Evolutionary conservation across 805 yeast species (phyloP).

Genomic region (Lipomyces starkeyi): DNA sequence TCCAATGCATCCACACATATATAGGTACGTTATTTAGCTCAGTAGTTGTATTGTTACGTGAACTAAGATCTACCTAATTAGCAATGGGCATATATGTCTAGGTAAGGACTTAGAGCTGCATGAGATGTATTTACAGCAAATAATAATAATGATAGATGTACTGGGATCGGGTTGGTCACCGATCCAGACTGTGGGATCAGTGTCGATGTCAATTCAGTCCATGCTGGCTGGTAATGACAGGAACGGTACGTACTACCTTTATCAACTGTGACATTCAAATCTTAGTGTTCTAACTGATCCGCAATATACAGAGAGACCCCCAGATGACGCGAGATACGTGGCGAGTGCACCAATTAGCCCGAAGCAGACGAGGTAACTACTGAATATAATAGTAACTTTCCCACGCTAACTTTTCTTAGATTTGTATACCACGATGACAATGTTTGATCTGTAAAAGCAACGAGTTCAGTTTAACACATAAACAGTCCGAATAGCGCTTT

Average conservation of each 20-base stretch:
- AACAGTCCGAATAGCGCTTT: not conserved
- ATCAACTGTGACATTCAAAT: not conserved
- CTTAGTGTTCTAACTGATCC: constrained; percentile 8
- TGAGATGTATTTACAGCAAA: not conserved
- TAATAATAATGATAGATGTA: constrained; percentile 47
- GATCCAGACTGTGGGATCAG: constrained; percentile 52
- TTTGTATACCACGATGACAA: constrained; percentile 69
- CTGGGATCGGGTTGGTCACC: constrained; percentile 74
- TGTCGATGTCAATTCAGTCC: constrained; percentile 63
- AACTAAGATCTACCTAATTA: not conserved
- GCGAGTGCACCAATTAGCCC: constrained; percentile 65
- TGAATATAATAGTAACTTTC: not conserved
- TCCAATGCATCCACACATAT: constrained; percentile 77
- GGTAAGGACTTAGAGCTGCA: constrained; percentile 37
- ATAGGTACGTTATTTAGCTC: constrained; percentile 47
- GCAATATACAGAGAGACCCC: constrained; percentile 54
- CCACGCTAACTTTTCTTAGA: constrained; percentile 33
- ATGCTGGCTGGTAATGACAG: constrained; percentile 60
- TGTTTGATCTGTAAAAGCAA: constrained; percentile 25
- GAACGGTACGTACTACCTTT: constrained; percentile 38
- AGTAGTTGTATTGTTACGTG: not conserved
- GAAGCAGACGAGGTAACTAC: constrained; percentile 44
- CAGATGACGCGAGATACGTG: constrained; percentile 60
- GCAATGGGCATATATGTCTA: constrained; percentile 77
- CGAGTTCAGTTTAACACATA: not conserved